Evolutionary conservation across 2,329 filamentous ascomycete species (phyloP).

Genomic region (Plenodomus tracheiphilus): DNA sequence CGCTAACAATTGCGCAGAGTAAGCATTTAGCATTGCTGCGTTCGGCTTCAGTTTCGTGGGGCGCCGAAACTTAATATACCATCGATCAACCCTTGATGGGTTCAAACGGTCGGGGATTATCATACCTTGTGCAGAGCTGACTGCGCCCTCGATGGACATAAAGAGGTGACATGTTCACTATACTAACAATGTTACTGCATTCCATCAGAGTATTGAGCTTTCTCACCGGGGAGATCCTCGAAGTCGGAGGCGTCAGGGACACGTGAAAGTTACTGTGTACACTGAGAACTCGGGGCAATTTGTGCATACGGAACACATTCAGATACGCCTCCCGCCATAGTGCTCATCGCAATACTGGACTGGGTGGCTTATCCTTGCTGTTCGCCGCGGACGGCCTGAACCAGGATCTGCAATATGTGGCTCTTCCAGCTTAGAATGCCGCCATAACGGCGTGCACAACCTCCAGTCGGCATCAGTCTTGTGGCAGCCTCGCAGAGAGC

Average conservation of each 20-base stretch:
- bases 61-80: background rate
- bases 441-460: background rate
- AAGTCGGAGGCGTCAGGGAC: background rate
- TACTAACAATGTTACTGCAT: no score
- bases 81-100: background rate
- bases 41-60: background rate
- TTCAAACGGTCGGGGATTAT: no score
- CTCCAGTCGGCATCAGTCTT: background rate
- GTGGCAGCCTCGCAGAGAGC: background rate
- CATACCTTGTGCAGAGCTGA: background rate
- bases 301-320: background rate
- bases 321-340: conserved; percentile 9
- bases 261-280: no score
- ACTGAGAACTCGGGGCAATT: background rate
- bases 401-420: background rate
- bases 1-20: no score
- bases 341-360: no score
- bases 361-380: no score
- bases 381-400: background rate
- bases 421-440: background rate
- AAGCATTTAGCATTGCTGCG: background rate
- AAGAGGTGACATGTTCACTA: no score
- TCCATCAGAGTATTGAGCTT: no score
- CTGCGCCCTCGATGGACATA: no score
- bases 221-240: no score